Percentiles rank a stretch among this genome's conserved stretches.
These are phyloP conservation scores for Boletus rufocinnamomeus DNA, from an alignment of 768 basidiomycete species.

Conservation along the genomic window DNA sequence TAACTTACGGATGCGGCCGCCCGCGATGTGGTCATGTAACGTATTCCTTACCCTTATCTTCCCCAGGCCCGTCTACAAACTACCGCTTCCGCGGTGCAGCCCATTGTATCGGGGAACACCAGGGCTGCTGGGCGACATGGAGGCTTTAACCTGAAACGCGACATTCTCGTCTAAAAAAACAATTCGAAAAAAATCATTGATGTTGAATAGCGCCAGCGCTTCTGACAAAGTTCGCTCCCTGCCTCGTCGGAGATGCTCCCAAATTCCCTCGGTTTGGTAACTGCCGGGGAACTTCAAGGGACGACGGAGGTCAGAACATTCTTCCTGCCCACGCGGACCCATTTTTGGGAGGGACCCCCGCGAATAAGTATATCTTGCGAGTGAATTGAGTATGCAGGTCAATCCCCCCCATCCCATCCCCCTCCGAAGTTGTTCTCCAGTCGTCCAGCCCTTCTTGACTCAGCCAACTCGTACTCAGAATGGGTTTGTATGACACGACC, in stretches of 20 bases:
- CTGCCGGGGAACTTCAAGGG: not conserved
- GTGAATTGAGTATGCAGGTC: not conserved
- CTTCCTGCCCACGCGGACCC: not conserved
- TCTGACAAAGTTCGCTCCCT: not conserved
- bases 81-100: not conserved
- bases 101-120: not conserved
- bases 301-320: not conserved
- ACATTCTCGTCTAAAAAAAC: not conserved
- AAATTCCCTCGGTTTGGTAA: not conserved
- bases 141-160: not conserved
- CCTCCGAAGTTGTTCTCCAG: not conserved
- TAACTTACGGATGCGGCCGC: too few species aligned
- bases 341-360: not conserved
- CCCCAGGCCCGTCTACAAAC: not conserved
- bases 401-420: not conserved
- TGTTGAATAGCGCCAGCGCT: too few species aligned
- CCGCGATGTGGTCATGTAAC: too few species aligned
- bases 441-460: not conserved
- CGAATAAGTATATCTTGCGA: not conserved
- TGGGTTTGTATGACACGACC: not conserved
- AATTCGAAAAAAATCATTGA: not conserved
- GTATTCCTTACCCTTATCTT: too few species aligned
- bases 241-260: not conserved
- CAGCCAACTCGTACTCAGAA: not conserved
- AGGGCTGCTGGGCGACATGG: not conserved